A percentile compares a stretch with the other conserved stretches of the same genome.
These are phyloP conservation scores for Taphrina communis DNA, from an alignment of 1,139 yeast species.

Conservation along the genomic window DNA sequence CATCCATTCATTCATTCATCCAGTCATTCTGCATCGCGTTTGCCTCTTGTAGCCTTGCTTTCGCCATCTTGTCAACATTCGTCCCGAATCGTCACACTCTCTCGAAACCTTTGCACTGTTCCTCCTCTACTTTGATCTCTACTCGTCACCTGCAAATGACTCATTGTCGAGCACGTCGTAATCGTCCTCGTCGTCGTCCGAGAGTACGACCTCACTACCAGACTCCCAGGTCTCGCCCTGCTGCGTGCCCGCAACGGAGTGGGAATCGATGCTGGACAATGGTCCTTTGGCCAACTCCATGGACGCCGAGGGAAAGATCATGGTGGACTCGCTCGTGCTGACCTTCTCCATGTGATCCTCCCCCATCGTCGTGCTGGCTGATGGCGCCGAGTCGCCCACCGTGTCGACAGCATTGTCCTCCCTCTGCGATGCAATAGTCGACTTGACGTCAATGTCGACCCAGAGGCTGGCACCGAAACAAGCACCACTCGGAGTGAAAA, in stretches of 20 bases:
- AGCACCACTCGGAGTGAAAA: conserved; percentile 42
- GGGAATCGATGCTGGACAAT: conserved; percentile 5
- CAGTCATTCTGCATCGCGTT: no score
- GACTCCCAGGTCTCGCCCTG: conserved; percentile 20
- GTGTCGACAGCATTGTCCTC: not conserved
- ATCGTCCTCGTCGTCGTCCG: conserved; percentile 8
- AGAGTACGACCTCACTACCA: conserved; percentile 11
- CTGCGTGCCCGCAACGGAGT: conserved; percentile 11
- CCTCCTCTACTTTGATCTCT: not conserved
- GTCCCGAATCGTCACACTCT: no score
- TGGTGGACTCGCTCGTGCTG: conserved; percentile 19
- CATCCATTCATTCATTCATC: no score
- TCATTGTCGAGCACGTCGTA: conserved; percentile 25
- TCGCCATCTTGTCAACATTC: not conserved
- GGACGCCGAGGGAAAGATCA: conserved; percentile 38
- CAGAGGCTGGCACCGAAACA: conserved; percentile 44
- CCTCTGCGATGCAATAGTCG: not conserved
- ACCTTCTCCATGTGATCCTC: not conserved
- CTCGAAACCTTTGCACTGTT: not conserved
- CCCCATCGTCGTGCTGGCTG: not conserved
- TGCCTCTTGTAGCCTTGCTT: conserved; percentile 1
- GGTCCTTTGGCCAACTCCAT: conserved; percentile 20
- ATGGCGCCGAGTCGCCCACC: not conserved
- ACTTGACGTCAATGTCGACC: conserved; percentile 43
- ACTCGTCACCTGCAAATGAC: conserved; percentile 11